Base-by-base conservation (phyloP, 192 early-diverging fungal species). In the Umbelopsis vinacea region DNA sequence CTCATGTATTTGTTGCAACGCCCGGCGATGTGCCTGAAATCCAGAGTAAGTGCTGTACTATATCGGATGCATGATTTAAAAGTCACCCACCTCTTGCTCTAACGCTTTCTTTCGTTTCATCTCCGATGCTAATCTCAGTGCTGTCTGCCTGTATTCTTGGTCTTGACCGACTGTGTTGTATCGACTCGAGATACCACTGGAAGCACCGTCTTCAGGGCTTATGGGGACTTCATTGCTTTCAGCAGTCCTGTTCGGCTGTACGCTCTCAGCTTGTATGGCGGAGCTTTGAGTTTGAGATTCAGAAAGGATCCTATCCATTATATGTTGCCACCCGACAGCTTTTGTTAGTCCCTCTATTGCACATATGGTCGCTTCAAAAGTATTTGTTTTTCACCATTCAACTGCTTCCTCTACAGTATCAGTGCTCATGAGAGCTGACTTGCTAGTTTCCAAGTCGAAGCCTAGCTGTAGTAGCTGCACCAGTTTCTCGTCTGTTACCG, bases 401-500 rank as follows among this genome's bases (percentile, higher is more conserved):
- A 63, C 26, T 29, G 57, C 57, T 37, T 63, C 57, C 33, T 63
- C 57, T 37, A 63, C 29, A 35, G 15, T 63, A 33, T 17, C 19
- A 12, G 57, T 63, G 17, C 26, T 63, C 33, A 37, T 12, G 7
- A 63, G 33, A 37, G 57, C 57, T 12, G 11, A 17, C 33, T 63
- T 63, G 14, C 57, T 63, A 15, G 57, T 63, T 19, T 63, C 57
- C 29, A 63, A 37, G 29, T 63, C 57, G 26, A 63, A 63, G 17
- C 57, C 57, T 6, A 63, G 57, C 57, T 63, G 29, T 6, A 63
- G 26, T 14, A 63, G 57, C 33, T 63, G 57, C 7, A 37, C 57
- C 26, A 63, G 57, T 14, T 63, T 22, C 19, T 63, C 57, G 57
- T 63, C 57, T 17, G 29, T n/a, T 12, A 63, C 26, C 17, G 57